Evolutionary conservation across 768 basidiomycete species (phyloP), one percentile per base, ranked within the genome.

Genomic region (Leucocoprinus leucothites): DNA sequence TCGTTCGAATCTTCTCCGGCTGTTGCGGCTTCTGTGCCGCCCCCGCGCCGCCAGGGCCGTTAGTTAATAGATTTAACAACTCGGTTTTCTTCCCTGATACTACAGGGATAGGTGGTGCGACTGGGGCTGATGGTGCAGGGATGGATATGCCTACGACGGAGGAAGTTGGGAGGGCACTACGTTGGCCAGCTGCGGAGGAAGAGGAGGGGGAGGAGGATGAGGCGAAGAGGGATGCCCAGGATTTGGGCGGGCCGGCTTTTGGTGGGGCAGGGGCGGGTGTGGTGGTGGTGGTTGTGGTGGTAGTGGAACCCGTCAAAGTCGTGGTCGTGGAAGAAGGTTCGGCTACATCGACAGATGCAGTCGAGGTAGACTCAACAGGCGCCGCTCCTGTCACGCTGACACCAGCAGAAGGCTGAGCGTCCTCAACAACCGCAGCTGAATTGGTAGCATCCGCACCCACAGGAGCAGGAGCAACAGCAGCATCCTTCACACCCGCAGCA

Each of bases 91-190:
- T 76, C 11, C 60, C 62, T 1, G 69, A 62, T 3, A 75, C 60
- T 18, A 76, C 64, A 14, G 74, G 51, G 3, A 66, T 56, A 1
- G 60, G 16, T 3, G 71, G 41, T 11, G 65, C 21, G 65, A 68
- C 5, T 5, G 38, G 4, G 9, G 38, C 5, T 38, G 69, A 36
- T 4, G 76, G 67, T 8, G 81, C 87, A 2, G 89, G 81, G 59
- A 91, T 74, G 43, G 89, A 92, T 65, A 90, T 79, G 3, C 89
- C 89, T 13, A 89, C 79, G 48, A 90, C 78, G 48, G 82, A 79
- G 8, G 89, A 91, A 0, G 80, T 84, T 1, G 87, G 89, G 14
- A 90, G 81, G 2, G 79, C 65, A 54, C 75, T 79, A 43, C 69
- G 62, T 25, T 69, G 48, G 6, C 6, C 11, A 5, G 31, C 11